These are phyloP conservation scores for Ceratobasidium sp. DNA, from an alignment of 1,284 basidiomycete species.

Conservation along the genomic window DNA sequence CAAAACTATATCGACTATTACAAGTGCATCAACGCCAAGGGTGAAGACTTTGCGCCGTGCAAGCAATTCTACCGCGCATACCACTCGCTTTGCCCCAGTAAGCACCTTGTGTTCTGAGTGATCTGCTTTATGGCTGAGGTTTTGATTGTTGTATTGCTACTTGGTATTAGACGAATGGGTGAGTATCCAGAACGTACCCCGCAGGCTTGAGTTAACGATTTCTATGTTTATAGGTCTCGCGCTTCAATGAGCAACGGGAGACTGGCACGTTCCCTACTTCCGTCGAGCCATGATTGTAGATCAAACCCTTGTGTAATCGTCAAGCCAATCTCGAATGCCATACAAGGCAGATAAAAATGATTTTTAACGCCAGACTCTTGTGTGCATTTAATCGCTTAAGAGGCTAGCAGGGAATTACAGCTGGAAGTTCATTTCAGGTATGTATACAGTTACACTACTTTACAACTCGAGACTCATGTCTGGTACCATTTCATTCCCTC, in stretches of 20 bases:
- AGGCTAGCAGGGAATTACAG: neutral
- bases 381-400: neutral
- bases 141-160: constrained; percentile 45
- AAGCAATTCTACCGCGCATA: constrained; percentile 99
- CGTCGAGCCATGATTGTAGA: constrained; percentile 73
- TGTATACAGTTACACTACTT: constrained; percentile 22
- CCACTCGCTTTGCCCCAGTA: constrained; percentile 97
- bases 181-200: constrained; percentile 53
- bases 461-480: constrained; percentile 25
- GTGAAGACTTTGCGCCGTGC: constrained; percentile 97
- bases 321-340: constrained; percentile 18
- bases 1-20: constrained; percentile 98
- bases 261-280: constrained; percentile 92
- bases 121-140: constrained; percentile 10
- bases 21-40: constrained; percentile 97
- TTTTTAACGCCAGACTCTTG: constrained; percentile 9
- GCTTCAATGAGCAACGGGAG: constrained; percentile 95
- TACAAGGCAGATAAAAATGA: constrained; percentile 34
- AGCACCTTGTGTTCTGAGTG: constrained; percentile 58
- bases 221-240: constrained; percentile 69
- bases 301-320: constrained; percentile 32
- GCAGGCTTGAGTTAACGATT: constrained; percentile 47
- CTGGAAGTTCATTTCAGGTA: constrained; percentile 11
- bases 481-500: constrained; percentile 56
- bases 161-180: constrained; percentile 83